A percentile compares a stretch with the other conserved stretches of the same genome.
Evolutionary conservation across 2,329 filamentous ascomycete genomes (phyloP).

Genomic region (Colletotrichum sp.): DNA sequence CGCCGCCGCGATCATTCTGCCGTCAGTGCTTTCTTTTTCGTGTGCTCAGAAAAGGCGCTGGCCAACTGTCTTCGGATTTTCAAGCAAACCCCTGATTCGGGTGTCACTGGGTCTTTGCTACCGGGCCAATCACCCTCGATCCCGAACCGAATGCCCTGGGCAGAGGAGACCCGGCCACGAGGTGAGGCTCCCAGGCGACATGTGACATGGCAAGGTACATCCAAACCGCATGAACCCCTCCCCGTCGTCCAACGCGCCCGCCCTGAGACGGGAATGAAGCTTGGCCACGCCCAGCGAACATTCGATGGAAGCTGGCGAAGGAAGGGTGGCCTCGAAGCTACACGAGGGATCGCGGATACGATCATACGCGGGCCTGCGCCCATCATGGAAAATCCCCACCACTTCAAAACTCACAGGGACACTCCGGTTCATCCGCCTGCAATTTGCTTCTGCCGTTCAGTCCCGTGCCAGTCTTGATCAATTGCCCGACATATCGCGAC

Average conservation of each 20-base stretch:
- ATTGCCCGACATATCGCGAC: not conserved
- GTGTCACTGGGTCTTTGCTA: not conserved
- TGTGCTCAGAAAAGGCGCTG: not conserved
- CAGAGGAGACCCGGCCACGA: not conserved
- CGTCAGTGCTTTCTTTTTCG: not conserved
- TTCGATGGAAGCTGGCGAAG: not conserved
- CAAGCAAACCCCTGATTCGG: not conserved
- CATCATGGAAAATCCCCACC: not conserved
- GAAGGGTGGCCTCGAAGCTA: not conserved
- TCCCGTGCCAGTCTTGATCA: not conserved
- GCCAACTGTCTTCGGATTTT: not conserved
- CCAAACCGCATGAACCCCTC: not conserved
- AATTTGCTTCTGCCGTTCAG: not conserved
- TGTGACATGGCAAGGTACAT: not conserved
- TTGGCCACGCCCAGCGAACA: not conserved
- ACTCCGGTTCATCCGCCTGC: constrained; percentile 2
- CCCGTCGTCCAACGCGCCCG: not conserved
- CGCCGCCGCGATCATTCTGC: not conserved
- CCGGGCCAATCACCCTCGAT: not conserved
- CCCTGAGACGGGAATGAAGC: constrained; percentile 1
- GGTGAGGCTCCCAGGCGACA: constrained; percentile 2
- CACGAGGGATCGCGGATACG: not conserved
- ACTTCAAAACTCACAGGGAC: not conserved
- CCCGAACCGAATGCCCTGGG: not conserved
- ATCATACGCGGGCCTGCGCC: not conserved